These are phyloP conservation scores for Silene coronaria DNA, from an alignment of 179 eudicot species.

Conservation along the genomic window DNA sequence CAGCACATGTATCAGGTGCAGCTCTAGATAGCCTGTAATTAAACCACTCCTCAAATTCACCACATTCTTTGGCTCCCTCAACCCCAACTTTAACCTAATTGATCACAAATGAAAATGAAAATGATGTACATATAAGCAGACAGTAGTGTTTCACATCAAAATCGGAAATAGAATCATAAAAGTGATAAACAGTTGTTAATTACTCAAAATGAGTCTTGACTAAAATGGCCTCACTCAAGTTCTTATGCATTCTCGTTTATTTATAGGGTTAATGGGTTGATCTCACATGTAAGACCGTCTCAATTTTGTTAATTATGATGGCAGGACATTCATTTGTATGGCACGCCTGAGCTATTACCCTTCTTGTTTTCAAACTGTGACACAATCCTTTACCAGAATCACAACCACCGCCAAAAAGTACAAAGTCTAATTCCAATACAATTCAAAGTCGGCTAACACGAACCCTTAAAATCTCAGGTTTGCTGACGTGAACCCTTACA, in stretches of 20 bases:
- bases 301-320: no score
- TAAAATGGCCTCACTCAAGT: background rate
- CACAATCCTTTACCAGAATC: no score
- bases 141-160: background rate
- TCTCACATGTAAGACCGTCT: no score
- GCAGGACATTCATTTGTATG: background rate
- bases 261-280: no score
- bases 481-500: no score
- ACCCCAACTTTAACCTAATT: constrained; percentile 85
- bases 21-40: constrained; percentile 94
- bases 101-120: constrained; percentile 4
- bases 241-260: background rate
- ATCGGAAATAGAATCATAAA: background rate
- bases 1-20: constrained; percentile 98
- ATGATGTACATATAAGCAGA: background rate
- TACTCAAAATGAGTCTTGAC: background rate
- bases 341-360: background rate
- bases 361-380: background rate
- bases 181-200: background rate
- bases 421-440: no score
- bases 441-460: no score
- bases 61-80: constrained; percentile 87
- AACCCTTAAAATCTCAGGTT: no score
- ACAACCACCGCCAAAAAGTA: no score
- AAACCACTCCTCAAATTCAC: constrained; percentile 94